Conservation (phyloP, 140 eudicot species). For the Flaveria floridana region DNA sequence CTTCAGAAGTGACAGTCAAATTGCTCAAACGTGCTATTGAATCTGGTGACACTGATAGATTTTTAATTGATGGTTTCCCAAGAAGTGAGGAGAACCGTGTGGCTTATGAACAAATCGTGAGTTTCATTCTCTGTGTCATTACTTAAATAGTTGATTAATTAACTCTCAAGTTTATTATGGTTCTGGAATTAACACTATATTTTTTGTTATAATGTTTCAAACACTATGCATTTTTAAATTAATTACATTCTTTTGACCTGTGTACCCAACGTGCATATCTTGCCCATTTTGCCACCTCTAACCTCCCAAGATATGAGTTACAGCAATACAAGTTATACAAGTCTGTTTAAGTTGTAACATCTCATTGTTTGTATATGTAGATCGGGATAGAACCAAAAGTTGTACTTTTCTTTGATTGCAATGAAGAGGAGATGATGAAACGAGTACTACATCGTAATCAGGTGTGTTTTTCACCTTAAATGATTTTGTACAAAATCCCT, state of each 20-base stretch:
- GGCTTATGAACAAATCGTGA: slow-evolving; percentile 78
- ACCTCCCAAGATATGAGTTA: neutral
- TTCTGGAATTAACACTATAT: too few relatives aligned
- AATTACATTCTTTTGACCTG: neutral
- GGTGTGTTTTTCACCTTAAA: slow-evolving; percentile 39
- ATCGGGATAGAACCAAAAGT: slow-evolving; percentile 77
- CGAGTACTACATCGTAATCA: slow-evolving; percentile 84
- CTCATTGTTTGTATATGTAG: slow-evolving; percentile 43
- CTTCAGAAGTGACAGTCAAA: slow-evolving; percentile 86
- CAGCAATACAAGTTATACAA: neutral
- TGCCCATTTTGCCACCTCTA: neutral
- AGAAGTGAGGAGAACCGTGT: slow-evolving; percentile 87
- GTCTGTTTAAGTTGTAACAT: neutral
- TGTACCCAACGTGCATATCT: neutral
- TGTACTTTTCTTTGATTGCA: slow-evolving; percentile 89
- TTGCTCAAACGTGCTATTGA: slow-evolving; percentile 64
- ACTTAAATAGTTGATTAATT: neutral
- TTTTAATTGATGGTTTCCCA: slow-evolving; percentile 90
- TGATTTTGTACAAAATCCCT: neutral
- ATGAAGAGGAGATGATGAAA: slow-evolving; percentile 86
- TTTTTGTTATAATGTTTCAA: neutral
- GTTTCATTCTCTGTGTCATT: slow-evolving; percentile 35
- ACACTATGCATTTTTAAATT: neutral
- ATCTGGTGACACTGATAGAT: slow-evolving; percentile 52
- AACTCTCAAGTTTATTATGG: neutral